Base-by-base conservation (phyloP, 1,284 basidiomycete species). In the Abortiporus biennis region DNA sequence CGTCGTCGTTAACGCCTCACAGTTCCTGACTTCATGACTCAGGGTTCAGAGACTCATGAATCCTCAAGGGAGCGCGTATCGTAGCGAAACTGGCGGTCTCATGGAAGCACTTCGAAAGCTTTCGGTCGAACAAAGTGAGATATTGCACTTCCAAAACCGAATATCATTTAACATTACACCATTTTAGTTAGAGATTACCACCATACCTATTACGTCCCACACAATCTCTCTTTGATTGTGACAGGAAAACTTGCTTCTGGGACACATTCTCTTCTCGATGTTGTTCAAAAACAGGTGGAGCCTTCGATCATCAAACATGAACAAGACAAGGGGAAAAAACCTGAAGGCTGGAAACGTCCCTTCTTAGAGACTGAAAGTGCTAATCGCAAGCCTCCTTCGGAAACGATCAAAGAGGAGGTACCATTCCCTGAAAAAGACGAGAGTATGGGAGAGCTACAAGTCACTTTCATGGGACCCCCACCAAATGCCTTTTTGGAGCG, bases 391-490 rank as follows among this genome's bases (percentile, higher is more conserved):
- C 72, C 74, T 4, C 74, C 91, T 20, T 44, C 69, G 6, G 59
- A 75, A 47, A 73, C 76, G 2, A 58, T 71, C 37, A 78, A 75
- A 47, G 76, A 83, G 44, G 71, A 74, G 0, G 80, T 98, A 23
- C 88, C 95, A 53, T 99, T 99, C 57, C 96, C 96, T n/a, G 96
- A 98, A 64, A 83, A 92, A 63, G 95, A 99, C 60, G 96, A 99
- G 69, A 92, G 86, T 45, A 74, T 92, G 50, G 95, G 96, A 31
- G 93, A 98, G 67, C 59, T 98, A 5, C 69, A 79, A 35, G 73
- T 97, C 44, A 78, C 71, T 16, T 96, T 85, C 69, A 70, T 89
- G 47, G 94, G 95, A 2, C 89, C 88, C 24, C 60, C 80, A 36
- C 79, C 80, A 12, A 79, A 76, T 43, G 77, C 85, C 47, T 91